These are phyloP conservation scores for Phylloporus arenicola DNA, from an alignment of 768 basidiomycete genomes.

Conservation along the genomic window DNA sequence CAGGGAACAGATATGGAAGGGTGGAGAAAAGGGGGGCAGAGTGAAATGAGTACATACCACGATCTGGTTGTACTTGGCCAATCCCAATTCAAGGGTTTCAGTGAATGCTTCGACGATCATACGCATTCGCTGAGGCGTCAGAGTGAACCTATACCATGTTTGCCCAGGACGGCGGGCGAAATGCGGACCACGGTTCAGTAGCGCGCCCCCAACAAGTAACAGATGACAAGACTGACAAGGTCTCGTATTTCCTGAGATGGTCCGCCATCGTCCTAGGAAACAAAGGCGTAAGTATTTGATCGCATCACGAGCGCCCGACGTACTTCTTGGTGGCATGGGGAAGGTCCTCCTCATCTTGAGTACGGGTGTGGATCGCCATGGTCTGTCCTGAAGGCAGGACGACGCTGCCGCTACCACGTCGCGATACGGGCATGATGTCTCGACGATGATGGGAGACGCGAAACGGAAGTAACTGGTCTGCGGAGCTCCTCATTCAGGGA, in stretches of 20 bases:
- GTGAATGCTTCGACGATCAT: conserved; percentile 97
- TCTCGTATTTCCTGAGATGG: conserved; percentile 88
- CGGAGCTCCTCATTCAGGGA: conserved; percentile 17
- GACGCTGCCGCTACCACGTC: conserved; percentile 74
- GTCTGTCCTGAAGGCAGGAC: conserved; percentile 70
- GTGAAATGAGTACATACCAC: conserved; percentile 60
- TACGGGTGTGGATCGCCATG: conserved; percentile 82
- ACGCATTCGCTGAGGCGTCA: conserved; percentile 88
- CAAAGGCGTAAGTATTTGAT: conserved; percentile 4
- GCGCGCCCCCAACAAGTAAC: neutral
- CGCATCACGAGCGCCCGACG: conserved; percentile 15
- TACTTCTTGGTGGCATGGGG: conserved; percentile 95
- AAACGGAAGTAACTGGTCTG: neutral
- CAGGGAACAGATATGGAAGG: conserved; percentile 1
- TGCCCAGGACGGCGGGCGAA: neutral
- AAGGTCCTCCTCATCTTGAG: conserved; percentile 79
- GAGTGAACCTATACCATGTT: conserved; percentile 54
- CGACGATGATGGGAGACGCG: conserved; percentile 11
- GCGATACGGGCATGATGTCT: conserved; percentile 55
- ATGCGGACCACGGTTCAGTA: conserved; percentile 3
- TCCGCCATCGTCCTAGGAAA: conserved; percentile 80
- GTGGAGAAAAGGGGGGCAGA: neutral
- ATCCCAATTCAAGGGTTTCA: conserved; percentile 82
- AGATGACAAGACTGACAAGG: conserved; percentile 49
- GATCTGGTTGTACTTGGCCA: conserved; percentile 75